phyloP scores from a whole-genome alignment of 176 grass and related monocot genomes.

The Leersia perrieri region DNA sequence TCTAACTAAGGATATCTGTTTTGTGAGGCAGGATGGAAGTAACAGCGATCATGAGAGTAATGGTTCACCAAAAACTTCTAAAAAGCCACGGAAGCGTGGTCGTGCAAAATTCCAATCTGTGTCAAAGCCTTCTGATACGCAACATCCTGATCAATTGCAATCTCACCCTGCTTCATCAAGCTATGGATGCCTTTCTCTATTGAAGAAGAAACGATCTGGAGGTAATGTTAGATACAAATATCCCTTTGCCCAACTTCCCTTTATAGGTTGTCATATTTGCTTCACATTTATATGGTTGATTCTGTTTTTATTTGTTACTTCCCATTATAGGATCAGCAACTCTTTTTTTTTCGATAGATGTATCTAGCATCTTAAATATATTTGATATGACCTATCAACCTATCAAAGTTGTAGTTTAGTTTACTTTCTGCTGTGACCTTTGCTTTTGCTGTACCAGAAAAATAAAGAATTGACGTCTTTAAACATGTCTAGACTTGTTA shows the following conservation, averaged over 20 bases:
- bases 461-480: constrained; percentile 34
- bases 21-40: constrained; percentile 70
- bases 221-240: constrained; percentile 54
- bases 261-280: constrained; percentile 7
- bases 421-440: constrained; percentile 1
- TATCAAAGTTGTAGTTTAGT: not conserved
- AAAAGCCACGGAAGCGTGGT: constrained; percentile 71
- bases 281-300: not conserved
- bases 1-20: constrained; percentile 24
- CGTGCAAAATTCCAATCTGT: constrained; percentile 65
- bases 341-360: not conserved
- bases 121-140: constrained; percentile 63
- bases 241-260: not conserved
- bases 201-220: constrained; percentile 89
- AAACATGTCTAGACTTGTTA: constrained; percentile 58
- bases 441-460: constrained; percentile 10
- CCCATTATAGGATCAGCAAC: not conserved
- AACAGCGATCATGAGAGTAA: constrained; percentile 85
- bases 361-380: not conserved
- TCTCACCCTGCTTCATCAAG: constrained; percentile 67
- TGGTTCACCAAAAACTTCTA: constrained; percentile 61
- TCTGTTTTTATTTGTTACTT: constrained; percentile 11
- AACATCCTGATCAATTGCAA: constrained; percentile 70
- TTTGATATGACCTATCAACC: constrained; percentile 17
- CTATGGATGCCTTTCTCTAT: constrained; percentile 84